Base-by-base conservation (phyloP, 495 filamentous ascomycete genomes). In the Glutinoglossum americanum region DNA sequence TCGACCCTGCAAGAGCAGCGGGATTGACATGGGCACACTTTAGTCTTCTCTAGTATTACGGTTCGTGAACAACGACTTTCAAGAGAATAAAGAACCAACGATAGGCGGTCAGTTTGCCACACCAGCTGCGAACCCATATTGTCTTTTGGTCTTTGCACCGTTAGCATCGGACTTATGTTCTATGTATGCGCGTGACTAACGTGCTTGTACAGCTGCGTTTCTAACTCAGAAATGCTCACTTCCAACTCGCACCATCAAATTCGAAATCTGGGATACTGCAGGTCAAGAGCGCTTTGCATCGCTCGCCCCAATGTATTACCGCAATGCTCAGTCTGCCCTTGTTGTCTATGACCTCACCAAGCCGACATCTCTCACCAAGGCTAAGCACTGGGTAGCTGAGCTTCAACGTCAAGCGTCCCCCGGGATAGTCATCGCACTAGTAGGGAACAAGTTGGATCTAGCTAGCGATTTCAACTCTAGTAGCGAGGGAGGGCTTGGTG, bases 231-330 rank as follows among this genome's bases (percentile, higher is more conserved):
- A 97, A 82, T 94, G 88, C 74, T 87, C 84, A 61, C 86, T 98
- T 25, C 93, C 92, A 19, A 88, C 83, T 63, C 82, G 92, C 57
- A 98, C 87, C 59, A 97, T 98, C 75, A 98, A 98, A 72, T 98
- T 98, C 64, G 92, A 98, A 71, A 98, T 98, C 64, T 98, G 92
- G 92, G 92, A 98, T 77, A 98, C 92, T 4, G 92, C 93, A 33
- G 92, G 92, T 64, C 92, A 98, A 71, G 92, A 98, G 72, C 87
- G 92, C 57, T 98, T 97, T 68, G 92, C 92, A 59, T 92, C 85
- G 27, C 80, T 97, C 41, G 92, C 92, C 17, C 92, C 92, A 55
- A 98, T 98, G 92, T 98, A 98, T 77, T 98, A 98, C 74, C 90
- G 92, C 71, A 98, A 98, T 66, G 92, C 92, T 39, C 92, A 98